Evolutionary conservation across 192 early-diverging fungal genomes (phyloP).

Genomic region (Bifiguratus adelaidae): DNA sequence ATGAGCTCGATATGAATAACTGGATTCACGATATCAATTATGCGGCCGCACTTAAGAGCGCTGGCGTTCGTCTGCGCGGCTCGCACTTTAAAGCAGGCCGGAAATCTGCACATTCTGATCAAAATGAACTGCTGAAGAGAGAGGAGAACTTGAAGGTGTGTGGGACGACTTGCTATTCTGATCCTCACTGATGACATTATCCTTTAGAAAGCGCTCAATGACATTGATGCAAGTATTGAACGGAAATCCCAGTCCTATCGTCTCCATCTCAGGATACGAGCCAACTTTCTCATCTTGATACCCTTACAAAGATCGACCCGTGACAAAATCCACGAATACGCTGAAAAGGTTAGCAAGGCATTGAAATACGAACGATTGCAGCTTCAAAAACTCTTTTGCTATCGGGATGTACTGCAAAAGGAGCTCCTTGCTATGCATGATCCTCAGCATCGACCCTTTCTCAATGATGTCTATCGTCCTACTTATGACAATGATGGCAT

Average conservation of each 20-base stretch:
- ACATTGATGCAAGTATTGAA: slow-evolving; percentile 38
- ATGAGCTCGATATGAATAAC: slow-evolving; percentile 61
- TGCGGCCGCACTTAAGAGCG: slow-evolving; percentile 62
- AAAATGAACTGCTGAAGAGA: slow-evolving; percentile 1
- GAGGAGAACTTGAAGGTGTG: slow-evolving; percentile 7
- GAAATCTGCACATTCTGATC: background rate
- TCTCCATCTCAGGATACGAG: slow-evolving; percentile 43
- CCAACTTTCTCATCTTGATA: slow-evolving; percentile 56
- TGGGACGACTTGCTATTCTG: slow-evolving; percentile 2
- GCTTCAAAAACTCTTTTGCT: slow-evolving; percentile 58
- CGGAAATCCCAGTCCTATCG: slow-evolving; percentile 35
- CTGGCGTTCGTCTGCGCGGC: slow-evolving; percentile 21
- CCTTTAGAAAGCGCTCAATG: slow-evolving; percentile 27
- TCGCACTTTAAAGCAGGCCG: background rate
- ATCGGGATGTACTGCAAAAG: slow-evolving; percentile 56
- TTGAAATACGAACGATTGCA: slow-evolving; percentile 44
- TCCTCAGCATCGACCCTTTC: background rate
- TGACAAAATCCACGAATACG: slow-evolving; percentile 44
- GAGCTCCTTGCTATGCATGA: slow-evolving; percentile 22
- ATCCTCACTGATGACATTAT: slow-evolving; percentile 9
- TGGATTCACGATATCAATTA: slow-evolving; percentile 80
- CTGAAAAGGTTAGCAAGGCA: slow-evolving; percentile 37
- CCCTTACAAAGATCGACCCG: slow-evolving; percentile 51
- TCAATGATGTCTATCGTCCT: background rate
- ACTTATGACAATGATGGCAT: background rate